phyloP scores from a whole-genome alignment of 768 basidiomycete genomes.

The Pleurotus tuber-regium region DNA sequence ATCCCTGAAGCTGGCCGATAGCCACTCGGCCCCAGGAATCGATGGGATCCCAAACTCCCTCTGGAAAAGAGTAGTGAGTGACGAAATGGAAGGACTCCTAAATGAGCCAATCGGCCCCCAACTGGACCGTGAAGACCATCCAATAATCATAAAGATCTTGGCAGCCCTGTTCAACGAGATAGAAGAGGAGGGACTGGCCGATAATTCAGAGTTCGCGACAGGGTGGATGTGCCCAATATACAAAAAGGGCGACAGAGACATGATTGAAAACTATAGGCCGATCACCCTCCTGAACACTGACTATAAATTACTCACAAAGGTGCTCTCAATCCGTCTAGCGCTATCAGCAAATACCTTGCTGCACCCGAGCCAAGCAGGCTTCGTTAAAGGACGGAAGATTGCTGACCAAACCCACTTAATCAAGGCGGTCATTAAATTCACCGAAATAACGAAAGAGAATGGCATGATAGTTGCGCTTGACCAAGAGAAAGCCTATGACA shows the following conservation, averaged over 20 bases:
- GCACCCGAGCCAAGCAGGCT: constrained; percentile 36
- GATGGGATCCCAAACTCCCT: constrained; percentile 15
- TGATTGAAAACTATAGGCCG: constrained; percentile 34
- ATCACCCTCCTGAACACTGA: constrained; percentile 36
- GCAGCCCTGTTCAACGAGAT: constrained; percentile 27
- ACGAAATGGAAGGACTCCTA: constrained; percentile 12
- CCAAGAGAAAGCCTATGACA: constrained; percentile 12
- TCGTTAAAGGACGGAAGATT: constrained; percentile 30
- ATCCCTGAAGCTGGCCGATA: constrained; percentile 14
- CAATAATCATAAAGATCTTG: constrained; percentile 7
- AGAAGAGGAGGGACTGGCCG: constrained; percentile 17
- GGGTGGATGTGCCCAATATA: constrained; percentile 41
- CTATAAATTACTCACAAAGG: constrained; percentile 32
- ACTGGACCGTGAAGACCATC: neutral
- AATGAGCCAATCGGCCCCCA: constrained; percentile 3
- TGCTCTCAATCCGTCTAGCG: constrained; percentile 19
- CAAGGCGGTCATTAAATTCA: constrained; percentile 21
- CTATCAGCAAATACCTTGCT: constrained; percentile 19
- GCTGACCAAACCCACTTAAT: constrained; percentile 28
- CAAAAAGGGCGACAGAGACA: constrained; percentile 32
- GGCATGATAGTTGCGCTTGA: constrained; percentile 28
- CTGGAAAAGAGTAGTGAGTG: neutral
- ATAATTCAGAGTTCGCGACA: constrained; percentile 16
- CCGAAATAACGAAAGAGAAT: constrained; percentile 21
- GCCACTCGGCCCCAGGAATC: constrained; percentile 19